Evolutionary conservation across 208 protist species (phyloP), one percentile per base, ranked within the genome.

Genomic region (Trypanosomatidae sp.): DNA sequence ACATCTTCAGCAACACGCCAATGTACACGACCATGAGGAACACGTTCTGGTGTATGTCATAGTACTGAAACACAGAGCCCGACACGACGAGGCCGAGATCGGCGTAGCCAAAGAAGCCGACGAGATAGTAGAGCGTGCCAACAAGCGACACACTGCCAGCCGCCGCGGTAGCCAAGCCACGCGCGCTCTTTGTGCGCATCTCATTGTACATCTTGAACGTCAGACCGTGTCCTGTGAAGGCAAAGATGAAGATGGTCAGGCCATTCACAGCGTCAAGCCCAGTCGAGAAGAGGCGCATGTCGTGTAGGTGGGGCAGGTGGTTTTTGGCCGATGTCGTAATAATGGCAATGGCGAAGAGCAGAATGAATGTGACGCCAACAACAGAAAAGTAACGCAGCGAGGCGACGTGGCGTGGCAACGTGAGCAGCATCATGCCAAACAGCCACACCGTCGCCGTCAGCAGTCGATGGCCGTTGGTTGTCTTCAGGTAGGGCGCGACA

Each of bases 301-400:
- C 58, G 26, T 68, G 44, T 18, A 59, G 39, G 28, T 66, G 52
- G 27, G 58, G 49, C 21, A 74, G 30, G 1, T 56, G 56, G 10
- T 61, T 27, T 35, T 38, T 39, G 19, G 42, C 38, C 11, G 71
- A 65, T 60, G 75, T 61, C 18, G 51, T 55, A 11, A 89, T 54
- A 2, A 82, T 56, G 13, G 56, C 65, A 51, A 83, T 38, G 21
- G 84, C 68, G 38, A 90, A 81, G 43, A 54, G 74, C 15, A 70
- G 32, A 28, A 84, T 67, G 41, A 66, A 70, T 13, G 63, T 35
- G 10, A 84, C 69, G 16, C 69, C 81, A 15, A 90, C 39, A 41
- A 71, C 55, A n/a, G 71, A 80, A 53, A 71, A 61, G 49, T 71
- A 85, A 11, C 71, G 73, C 27, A 89, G 56, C 6, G 74, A 83